Evolutionary conservation across 1,284 basidiomycete genomes (phyloP), one percentile per base, ranked within the genome.

Genomic region (Irpex rosettiformis): DNA sequence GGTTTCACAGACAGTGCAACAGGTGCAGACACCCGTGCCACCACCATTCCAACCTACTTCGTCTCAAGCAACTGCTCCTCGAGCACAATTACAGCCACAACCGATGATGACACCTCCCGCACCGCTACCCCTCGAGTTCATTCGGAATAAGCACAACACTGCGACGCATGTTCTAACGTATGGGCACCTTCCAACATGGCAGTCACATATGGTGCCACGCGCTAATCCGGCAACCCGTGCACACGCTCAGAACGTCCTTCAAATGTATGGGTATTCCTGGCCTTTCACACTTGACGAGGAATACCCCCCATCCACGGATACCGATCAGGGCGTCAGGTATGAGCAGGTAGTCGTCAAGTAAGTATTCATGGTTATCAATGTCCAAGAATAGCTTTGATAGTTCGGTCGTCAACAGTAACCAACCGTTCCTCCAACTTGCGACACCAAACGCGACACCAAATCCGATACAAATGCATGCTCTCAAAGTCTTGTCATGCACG

Each of bases 401-500:
- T 11, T 28, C 48, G 10, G 25, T 56, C 11, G 25, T 24, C 27
- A 30, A 29, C 60, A 91, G 90, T 37, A 80, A 79, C n/a, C 76
- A 82, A 53, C 71, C 78, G 1, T 92, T 84, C 68, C 77, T 92
- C 16, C 76, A 77, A 33, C 78, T 89, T 25, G 63, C 67, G 11
- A 79, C 79, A 28, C 76, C 81, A 21, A 70, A 73, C 43, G 79
- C 72, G 16, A 73, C 70, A 54, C 88, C 90, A 2, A 86, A 84
- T 16, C 71, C 80, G 13, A 67, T 79, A 29, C 90, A 93, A 68
- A 61, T 74, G 7, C 88, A 89, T 65, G 88, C 90, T 2, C 72
- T 92, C 54, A 78, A 81, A 58, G 79, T 91, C 16, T 78, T 93
- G n/a, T 81, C 84, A 7, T 79, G 82, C 68, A 91, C 91, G 13